phyloP scores from a whole-genome alignment of 805 yeast species.

The Scheffersomyces amazonensis region DNA sequence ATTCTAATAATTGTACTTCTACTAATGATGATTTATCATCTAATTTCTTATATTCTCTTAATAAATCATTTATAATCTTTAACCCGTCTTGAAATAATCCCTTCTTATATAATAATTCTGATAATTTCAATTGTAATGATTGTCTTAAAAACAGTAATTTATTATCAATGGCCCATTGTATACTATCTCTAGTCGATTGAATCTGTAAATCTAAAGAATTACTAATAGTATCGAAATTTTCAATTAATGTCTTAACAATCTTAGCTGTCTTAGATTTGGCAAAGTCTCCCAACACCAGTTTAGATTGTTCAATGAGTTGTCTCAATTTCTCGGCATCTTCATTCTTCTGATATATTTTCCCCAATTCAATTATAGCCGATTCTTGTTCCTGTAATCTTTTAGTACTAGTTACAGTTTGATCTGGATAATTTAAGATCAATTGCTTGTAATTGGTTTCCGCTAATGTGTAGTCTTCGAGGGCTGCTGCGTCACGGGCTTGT shows the following conservation, averaged over 20 bases:
- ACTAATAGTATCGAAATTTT: conserved; percentile 64
- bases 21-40: conserved; percentile 95
- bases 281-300: conserved; percentile 67
- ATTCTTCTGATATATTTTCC: conserved; percentile 58
- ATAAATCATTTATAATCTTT: conserved; percentile 63
- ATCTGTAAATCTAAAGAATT: conserved; percentile 69
- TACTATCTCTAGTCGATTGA: conserved; percentile 68
- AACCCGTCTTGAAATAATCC: conserved; percentile 67
- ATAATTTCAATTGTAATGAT: conserved; percentile 78
- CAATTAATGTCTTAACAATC: conserved; percentile 78
- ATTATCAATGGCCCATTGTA: conserved; percentile 81
- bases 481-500: conserved; percentile 60
- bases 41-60: conserved; percentile 84
- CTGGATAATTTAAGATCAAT: conserved; percentile 32
- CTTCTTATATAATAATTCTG: conserved; percentile 69
- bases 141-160: conserved; percentile 89
- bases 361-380: conserved; percentile 70
- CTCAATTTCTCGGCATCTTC: conserved; percentile 51
- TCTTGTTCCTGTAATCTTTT: conserved; percentile 50
- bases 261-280: conserved; percentile 96
- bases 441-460: conserved; percentile 63
- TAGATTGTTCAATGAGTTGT: conserved; percentile 62
- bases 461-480: conserved; percentile 42
- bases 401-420: conserved; percentile 9
- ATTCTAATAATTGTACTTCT: conserved; percentile 90